Percentiles rank a stretch among this genome's conserved stretches.
These are phyloP conservation scores for Fraxinus xanthoxyloides DNA, from an alignment of 305 asterid species.

Conservation along the genomic window DNA sequence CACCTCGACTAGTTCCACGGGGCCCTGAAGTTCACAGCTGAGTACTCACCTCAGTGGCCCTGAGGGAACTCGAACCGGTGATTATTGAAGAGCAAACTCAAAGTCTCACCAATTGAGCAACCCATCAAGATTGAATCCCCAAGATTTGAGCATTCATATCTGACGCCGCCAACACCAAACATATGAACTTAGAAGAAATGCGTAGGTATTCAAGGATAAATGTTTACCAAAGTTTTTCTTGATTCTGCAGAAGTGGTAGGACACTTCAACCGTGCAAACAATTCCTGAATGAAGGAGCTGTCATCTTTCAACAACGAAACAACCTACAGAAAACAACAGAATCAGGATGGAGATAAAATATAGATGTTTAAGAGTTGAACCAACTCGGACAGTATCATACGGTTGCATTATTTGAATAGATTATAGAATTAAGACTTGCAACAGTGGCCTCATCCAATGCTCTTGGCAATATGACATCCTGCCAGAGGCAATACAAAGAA, in stretches of 20 bases:
- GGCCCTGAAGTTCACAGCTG: too few species aligned
- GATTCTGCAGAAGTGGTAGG: constrained; percentile 64
- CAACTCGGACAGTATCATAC: constrained; percentile 50
- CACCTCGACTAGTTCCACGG: too few species aligned
- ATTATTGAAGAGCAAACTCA: too few species aligned
- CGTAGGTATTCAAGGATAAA: not conserved
- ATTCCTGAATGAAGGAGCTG: constrained; percentile 71
- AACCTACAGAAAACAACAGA: constrained; percentile 50
- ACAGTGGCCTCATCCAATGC: constrained; percentile 68
- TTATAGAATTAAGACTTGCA: constrained; percentile 70
- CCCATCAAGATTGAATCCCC: not conserved
- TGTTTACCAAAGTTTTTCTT: constrained; percentile 69
- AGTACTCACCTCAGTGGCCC: too few species aligned
- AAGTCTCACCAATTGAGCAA: too few species aligned
- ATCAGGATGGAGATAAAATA: constrained; percentile 20
- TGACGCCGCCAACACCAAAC: not conserved
- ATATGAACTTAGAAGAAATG: not conserved
- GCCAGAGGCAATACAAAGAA: constrained; percentile 35
- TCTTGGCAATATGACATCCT: constrained; percentile 93
- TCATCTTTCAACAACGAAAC: constrained; percentile 88
- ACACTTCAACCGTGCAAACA: constrained; percentile 78
- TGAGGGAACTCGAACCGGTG: too few species aligned
- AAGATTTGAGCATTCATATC: not conserved
- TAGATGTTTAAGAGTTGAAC: constrained; percentile 14
- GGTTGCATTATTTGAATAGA: constrained; percentile 79